Conservation (phyloP, 805 yeast genomes). For the Metahyphopichia silvanorum region DNA sequence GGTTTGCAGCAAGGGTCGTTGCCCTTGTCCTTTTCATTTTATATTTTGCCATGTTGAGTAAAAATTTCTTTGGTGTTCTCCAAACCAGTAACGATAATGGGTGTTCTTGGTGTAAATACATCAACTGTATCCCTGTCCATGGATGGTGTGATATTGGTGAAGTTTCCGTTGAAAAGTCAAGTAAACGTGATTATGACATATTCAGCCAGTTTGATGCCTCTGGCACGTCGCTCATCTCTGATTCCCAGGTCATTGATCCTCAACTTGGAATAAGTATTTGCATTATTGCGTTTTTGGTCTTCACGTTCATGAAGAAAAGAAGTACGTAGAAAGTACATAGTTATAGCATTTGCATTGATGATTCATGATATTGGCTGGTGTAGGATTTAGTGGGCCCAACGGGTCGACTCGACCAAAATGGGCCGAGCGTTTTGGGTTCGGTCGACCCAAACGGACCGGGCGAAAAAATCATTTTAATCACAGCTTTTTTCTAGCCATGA, state of each 20-base stretch:
- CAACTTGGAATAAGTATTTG: no score
- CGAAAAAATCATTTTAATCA: background rate
- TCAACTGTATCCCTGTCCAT: constrained; percentile 66
- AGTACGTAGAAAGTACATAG: background rate
- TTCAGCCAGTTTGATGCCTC: no score
- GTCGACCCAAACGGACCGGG: no score
- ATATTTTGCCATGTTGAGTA: constrained; percentile 47
- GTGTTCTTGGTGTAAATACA: constrained; percentile 72
- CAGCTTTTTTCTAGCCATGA: constrained; percentile 19
- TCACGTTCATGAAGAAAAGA: background rate
- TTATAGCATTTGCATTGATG: no score
- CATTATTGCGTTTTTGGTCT: no score
- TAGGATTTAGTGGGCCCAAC: no score
- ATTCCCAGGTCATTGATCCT: no score
- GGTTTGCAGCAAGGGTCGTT: constrained; percentile 50
- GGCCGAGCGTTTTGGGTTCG: no score
- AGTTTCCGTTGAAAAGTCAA: constrained; percentile 19
- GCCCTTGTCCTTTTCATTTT: constrained; percentile 44
- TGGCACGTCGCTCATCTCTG: no score
- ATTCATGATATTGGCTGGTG: no score
- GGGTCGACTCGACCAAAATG: no score
- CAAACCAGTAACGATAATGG: constrained; percentile 42
- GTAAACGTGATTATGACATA: constrained; percentile 3
- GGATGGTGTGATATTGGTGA: constrained; percentile 63
- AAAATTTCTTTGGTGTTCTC: constrained; percentile 38